These are phyloP conservation scores for Scedosporium boydii DNA, from an alignment of 2,329 filamentous ascomycete species.

Conservation along the genomic window DNA sequence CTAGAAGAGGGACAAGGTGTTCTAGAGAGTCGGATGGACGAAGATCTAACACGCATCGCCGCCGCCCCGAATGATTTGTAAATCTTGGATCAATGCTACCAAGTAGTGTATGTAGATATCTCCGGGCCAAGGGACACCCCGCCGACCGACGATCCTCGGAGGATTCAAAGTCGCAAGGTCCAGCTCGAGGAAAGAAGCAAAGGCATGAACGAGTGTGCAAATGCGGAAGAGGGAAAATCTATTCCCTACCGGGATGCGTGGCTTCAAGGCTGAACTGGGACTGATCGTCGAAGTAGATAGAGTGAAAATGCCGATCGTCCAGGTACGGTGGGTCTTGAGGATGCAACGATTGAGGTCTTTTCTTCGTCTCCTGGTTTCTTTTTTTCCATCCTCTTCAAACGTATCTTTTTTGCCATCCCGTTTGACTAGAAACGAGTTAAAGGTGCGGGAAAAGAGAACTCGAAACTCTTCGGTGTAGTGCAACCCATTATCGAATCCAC, in stretches of 20 bases:
- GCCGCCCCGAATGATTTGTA: not conserved
- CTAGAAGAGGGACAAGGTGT: not conserved
- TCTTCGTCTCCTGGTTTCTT: no score
- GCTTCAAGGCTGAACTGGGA: not conserved
- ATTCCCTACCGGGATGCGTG: not conserved
- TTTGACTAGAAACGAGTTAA: no score
- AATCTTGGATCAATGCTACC: not conserved
- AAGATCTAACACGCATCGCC: no score
- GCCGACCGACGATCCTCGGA: not conserved
- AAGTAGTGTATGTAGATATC: not conserved
- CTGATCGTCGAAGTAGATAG: constrained; percentile 1
- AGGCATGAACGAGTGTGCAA: not conserved
- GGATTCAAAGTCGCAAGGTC: no score
- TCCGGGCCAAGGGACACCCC: not conserved
- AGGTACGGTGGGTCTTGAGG: not conserved
- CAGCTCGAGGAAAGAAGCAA: not conserved
- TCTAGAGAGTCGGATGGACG: not conserved
- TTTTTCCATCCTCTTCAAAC: no score
- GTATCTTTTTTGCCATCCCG: no score
- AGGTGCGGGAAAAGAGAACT: no score
- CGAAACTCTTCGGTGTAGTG: no score
- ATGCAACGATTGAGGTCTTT: no score
- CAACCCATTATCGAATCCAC: no score
- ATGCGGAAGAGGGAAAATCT: no score
- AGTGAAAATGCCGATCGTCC: not conserved